Percentiles rank a stretch among this genome's conserved stretches.
These are phyloP conservation scores for Ceriops decandra DNA, from an alignment of 345 rosid genomes.

Conservation along the genomic window DNA sequence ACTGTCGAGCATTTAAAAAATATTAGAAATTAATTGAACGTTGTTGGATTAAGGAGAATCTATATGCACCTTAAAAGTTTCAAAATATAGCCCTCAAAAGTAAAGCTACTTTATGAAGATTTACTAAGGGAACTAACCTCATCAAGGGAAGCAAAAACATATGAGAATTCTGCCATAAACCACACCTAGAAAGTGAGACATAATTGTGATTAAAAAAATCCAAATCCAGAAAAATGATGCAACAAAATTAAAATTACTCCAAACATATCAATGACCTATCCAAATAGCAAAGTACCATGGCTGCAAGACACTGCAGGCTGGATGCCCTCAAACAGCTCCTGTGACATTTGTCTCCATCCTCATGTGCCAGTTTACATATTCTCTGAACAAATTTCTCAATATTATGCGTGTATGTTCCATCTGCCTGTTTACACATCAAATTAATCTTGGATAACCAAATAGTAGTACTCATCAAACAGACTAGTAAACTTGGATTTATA, in stretches of 20 bases:
- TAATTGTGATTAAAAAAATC: not conserved
- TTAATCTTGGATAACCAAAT: conserved; percentile 12
- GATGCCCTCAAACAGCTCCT: conserved; percentile 57
- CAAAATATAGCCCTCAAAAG: conserved; percentile 6
- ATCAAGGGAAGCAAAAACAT: conserved; percentile 64
- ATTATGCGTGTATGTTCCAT: conserved; percentile 70
- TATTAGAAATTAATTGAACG: not conserved
- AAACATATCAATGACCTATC: not conserved
- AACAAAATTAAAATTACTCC: not conserved
- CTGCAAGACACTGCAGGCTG: conserved; percentile 88
- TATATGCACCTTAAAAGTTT: not conserved
- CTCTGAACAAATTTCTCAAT: conserved; percentile 65
- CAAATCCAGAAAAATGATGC: not conserved
- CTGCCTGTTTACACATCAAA: conserved; percentile 49
- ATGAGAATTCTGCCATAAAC: conserved; percentile 83
- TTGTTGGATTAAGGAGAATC: not conserved
- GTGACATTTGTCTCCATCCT: conserved; percentile 46
- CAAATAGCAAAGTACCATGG: conserved; percentile 74
- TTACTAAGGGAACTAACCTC: conserved; percentile 47
- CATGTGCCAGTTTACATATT: conserved; percentile 66
- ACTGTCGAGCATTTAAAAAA: not conserved
- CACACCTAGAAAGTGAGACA: conserved; percentile 59
- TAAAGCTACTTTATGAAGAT: not conserved
- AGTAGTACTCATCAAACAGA: not conserved
- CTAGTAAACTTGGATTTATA: conserved; percentile 8